Evolutionary conservation across 1,284 basidiomycete species (phyloP), one percentile per base, ranked within the genome.

Genomic region (Apiotrichum mycotoxinovorans): DNA sequence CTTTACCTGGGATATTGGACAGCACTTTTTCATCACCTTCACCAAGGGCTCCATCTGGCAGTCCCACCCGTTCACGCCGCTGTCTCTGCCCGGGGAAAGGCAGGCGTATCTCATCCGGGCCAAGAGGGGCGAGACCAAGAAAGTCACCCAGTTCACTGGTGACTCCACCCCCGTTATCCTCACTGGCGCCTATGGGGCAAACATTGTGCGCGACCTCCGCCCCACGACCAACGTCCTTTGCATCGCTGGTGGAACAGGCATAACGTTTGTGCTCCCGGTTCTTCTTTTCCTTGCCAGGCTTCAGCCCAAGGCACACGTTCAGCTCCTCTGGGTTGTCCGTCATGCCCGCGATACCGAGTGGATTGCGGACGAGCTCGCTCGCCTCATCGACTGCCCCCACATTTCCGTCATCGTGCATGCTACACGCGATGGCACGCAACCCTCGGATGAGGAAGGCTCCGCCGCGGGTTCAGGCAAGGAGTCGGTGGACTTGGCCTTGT

Each of bases 21-120:
- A 71, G 59, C 69, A 71, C 56, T 71, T 63, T 54, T 71, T 61
- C 61, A 57, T 69, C 43, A 66, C 63, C 20, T 71, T 71, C 51
- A 41, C 62, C 18, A 43, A 62, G n/a, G 55, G 56, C 4, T 57
- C 61, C 27, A 63, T 69, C 49, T 71, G 69, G 69, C 69, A 71
- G 53, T 65, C 64, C 1, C 69, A 71, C 53, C 69, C 69, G 1
- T 71, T 71, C 57, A 71, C 69, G 5, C 69, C 69, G 1, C 56
- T 69, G n/a, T 64, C 62, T 18, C 41, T 65, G 18, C 63, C 65
- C 10, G 66, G 61, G 12, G 38, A 43, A n/a, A 26, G 22, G 7
- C 66, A 67, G 12, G 51, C 57, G 0, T 71, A 67, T 54, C 27
- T 71, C 49, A 47, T 71, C 52, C 65, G 67, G 27, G 65, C 63